Evolutionary conservation across 2,329 filamentous ascomycete species (phyloP).

Genomic region (Ophiostoma sp.): DNA sequence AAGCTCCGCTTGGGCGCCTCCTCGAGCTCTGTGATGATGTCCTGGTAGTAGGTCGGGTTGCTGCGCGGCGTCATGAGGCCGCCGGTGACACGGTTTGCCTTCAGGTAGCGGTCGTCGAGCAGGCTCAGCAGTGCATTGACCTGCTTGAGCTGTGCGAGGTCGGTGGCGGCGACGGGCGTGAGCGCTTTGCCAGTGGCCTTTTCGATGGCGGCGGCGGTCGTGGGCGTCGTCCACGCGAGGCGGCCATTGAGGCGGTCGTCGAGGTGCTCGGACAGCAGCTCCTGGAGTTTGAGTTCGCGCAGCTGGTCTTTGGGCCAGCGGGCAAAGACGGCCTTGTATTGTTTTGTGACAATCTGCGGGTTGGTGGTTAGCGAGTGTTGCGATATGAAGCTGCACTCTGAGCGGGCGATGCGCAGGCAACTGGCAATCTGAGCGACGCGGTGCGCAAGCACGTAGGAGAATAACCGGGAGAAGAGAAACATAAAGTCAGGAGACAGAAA

Average conservation of each 20-base stretch:
- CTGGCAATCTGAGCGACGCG: too few relatives aligned
- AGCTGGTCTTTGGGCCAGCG: conserved; percentile 61
- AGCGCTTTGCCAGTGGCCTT: conserved; percentile 18
- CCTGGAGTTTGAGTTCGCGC: conserved; percentile 57
- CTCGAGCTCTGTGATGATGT: conserved; percentile 57
- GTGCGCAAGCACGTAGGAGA: not conserved
- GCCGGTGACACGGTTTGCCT: conserved; percentile 46
- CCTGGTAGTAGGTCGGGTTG: conserved; percentile 59
- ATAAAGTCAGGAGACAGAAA: not conserved
- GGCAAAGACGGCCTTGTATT: conserved; percentile 47
- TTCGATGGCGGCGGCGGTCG: conserved; percentile 11
- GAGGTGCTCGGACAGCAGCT: conserved; percentile 46
- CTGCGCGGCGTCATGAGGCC: conserved; percentile 52
- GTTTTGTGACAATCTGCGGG: conserved; percentile 38
- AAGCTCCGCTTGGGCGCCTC: conserved; percentile 55
- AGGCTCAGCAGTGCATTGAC: conserved; percentile 56
- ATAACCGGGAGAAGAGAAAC: not conserved
- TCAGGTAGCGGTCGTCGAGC: conserved; percentile 54
- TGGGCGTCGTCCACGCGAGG: conserved; percentile 26
- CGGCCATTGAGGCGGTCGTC: conserved; percentile 33
- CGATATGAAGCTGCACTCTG: not conserved
- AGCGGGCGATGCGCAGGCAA: not conserved
- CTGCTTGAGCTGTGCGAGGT: conserved; percentile 50
- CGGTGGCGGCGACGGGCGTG: conserved; percentile 29
- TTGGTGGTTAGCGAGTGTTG: not conserved